These are phyloP conservation scores for Rosa hybrid DNA, from an alignment of 331 rosid species.

Conservation along the genomic window DNA sequence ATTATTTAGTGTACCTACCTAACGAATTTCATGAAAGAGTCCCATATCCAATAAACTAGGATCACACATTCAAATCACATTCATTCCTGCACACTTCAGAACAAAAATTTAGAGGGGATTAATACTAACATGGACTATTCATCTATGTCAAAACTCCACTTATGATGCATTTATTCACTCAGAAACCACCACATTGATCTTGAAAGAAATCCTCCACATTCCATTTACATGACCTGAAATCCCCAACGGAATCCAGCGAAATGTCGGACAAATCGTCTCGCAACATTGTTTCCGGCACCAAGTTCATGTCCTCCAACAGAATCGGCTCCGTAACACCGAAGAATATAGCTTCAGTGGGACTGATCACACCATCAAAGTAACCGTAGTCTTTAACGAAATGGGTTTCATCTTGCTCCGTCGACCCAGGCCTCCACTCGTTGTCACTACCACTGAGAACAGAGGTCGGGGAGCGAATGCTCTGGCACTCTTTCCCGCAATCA, in stretches of 20 bases:
- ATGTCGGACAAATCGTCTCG: constrained; percentile 33
- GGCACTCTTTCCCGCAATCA: constrained; percentile 36
- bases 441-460: constrained; percentile 40
- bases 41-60: neutral
- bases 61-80: neutral
- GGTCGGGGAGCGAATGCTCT: constrained; percentile 47
- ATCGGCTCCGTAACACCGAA: constrained; percentile 11
- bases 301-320: constrained; percentile 27
- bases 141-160: neutral
- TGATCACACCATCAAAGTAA: constrained; percentile 10
- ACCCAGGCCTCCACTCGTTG: constrained; percentile 20
- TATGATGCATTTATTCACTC: neutral
- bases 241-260: constrained; percentile 33
- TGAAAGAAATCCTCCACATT: constrained; percentile 59
- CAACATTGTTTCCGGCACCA: constrained; percentile 9
- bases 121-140: neutral
- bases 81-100: neutral
- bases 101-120: neutral
- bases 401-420: constrained; percentile 7
- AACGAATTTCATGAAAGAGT: neutral
- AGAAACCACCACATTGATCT: constrained; percentile 18
- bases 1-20: neutral
- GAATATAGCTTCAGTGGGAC: constrained; percentile 20
- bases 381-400: neutral
- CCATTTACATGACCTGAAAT: constrained; percentile 74